A percentile compares a stretch with the other conserved stretches of the same genome.
Conservation (phyloP, 768 basidiomycete species). For the Mycena epipterygia region DNA sequence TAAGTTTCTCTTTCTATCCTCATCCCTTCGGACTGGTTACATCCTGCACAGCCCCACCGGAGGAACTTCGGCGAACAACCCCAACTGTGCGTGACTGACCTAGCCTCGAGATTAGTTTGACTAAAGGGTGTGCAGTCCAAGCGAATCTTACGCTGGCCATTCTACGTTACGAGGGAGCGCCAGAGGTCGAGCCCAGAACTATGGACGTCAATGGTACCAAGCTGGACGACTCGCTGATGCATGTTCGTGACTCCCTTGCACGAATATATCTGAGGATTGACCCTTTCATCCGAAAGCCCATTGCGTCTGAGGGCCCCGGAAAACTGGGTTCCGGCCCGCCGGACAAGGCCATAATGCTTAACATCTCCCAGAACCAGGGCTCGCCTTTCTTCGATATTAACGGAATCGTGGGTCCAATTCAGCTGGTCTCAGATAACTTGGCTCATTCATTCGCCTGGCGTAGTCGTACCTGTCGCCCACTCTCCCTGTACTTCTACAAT, state of each 20-base stretch:
- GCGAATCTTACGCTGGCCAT: slow-evolving; percentile 51
- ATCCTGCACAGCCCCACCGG: slow-evolving; percentile 36
- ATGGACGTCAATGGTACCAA: slow-evolving; percentile 38
- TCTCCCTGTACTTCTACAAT: slow-evolving; percentile 9
- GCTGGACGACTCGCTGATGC: slow-evolving; percentile 45
- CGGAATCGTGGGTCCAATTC: slow-evolving; percentile 22
- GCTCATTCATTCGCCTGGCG: background rate
- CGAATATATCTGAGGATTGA: too few relatives aligned
- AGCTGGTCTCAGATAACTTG: background rate
- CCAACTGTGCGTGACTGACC: slow-evolving; percentile 37
- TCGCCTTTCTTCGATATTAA: slow-evolving; percentile 34
- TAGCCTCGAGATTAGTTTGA: too few relatives aligned
- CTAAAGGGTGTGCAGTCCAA: slow-evolving; percentile 35
- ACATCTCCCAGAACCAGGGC: slow-evolving; percentile 32
- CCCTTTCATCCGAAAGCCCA: slow-evolving; percentile 19
- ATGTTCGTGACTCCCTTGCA: slow-evolving; percentile 40
- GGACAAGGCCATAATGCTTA: slow-evolving; percentile 24
- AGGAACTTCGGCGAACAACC: slow-evolving; percentile 41
- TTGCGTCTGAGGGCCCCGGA: slow-evolving; percentile 27
- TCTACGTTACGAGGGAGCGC: slow-evolving; percentile 54
- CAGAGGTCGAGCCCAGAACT: slow-evolving; percentile 47
- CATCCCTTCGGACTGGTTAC: background rate
- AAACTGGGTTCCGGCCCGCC: slow-evolving; percentile 29
- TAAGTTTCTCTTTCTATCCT: slow-evolving; percentile 9
- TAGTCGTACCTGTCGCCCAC: slow-evolving; percentile 12